These are phyloP conservation scores for Isabelozyma pseudorhagii DNA, from an alignment of 805 yeast species.

Conservation along the genomic window DNA sequence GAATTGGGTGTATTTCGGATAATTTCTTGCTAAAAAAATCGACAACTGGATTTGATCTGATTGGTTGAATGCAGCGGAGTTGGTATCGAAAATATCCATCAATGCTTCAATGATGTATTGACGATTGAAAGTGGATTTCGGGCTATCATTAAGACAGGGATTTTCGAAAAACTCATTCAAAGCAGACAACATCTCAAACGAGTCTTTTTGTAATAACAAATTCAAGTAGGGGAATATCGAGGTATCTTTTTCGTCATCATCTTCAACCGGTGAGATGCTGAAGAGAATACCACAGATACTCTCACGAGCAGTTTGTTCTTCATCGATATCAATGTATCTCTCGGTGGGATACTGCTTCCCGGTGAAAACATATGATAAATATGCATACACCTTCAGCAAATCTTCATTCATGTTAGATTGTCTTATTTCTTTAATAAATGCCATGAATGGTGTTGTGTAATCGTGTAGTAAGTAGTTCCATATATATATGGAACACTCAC, in stretches of 20 bases:
- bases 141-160: conserved; percentile 63
- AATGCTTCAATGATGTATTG: conserved; percentile 78
- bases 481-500: conserved; percentile 64
- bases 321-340: conserved; percentile 32
- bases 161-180: conserved; percentile 86
- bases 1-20: conserved; percentile 83
- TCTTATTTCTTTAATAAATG: conserved; percentile 31
- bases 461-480: conserved; percentile 72
- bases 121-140: conserved; percentile 48
- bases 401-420: conserved; percentile 2
- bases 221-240: conserved; percentile 71
- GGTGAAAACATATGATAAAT: conserved; percentile 64
- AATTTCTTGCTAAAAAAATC: conserved; percentile 74
- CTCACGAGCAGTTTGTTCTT: conserved; percentile 43
- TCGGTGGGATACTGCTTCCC: conserved; percentile 84
- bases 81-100: conserved; percentile 50
- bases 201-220: conserved; percentile 50
- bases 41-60: conserved; percentile 40
- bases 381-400: conserved; percentile 32
- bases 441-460: conserved; percentile 64
- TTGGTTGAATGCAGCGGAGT: conserved; percentile 16
- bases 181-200: conserved; percentile 60
- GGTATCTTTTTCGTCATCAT: conserved; percentile 24
- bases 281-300: conserved; percentile 57
- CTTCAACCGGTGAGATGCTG: conserved; percentile 46